Conservation (phyloP, 257 asterid species). For the Solanum tarijense region DNA sequence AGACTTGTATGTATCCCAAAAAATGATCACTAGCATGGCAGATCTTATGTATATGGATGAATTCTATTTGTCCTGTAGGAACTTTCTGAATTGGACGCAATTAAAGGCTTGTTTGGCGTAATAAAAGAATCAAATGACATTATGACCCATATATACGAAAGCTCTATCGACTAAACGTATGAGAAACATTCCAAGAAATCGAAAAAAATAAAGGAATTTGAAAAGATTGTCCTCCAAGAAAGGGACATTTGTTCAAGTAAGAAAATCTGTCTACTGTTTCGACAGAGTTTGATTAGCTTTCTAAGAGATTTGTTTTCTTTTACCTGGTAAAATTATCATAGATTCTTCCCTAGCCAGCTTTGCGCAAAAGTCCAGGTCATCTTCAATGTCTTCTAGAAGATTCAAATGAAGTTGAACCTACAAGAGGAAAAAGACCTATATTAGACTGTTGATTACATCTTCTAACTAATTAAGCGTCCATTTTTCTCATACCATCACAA, state of each 20-base stretch:
- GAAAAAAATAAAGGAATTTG: neutral
- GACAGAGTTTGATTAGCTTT: neutral
- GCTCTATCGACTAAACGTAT: neutral
- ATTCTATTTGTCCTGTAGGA: neutral
- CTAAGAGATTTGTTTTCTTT: neutral
- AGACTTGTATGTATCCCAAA: neutral
- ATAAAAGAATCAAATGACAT: neutral
- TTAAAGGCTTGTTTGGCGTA: neutral
- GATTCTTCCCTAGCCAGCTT: conserved; percentile 64
- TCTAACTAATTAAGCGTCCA: neutral
- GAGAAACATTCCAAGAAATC: neutral
- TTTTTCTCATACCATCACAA: conserved; percentile 45
- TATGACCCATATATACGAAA: neutral
- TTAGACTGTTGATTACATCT: neutral
- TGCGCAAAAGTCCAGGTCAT: conserved; percentile 53
- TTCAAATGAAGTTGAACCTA: conserved; percentile 54
- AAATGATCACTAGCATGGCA: neutral
- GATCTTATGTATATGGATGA: neutral
- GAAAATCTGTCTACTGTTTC: neutral
- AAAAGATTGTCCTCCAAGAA: neutral
- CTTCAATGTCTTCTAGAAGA: conserved; percentile 43
- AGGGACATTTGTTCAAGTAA: neutral
- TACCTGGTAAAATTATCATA: conserved; percentile 54
- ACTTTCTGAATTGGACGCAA: neutral
- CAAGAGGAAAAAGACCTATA: neutral